phyloP scores from a whole-genome alignment of 441 rosid species.

The Populus tomentosa region DNA sequence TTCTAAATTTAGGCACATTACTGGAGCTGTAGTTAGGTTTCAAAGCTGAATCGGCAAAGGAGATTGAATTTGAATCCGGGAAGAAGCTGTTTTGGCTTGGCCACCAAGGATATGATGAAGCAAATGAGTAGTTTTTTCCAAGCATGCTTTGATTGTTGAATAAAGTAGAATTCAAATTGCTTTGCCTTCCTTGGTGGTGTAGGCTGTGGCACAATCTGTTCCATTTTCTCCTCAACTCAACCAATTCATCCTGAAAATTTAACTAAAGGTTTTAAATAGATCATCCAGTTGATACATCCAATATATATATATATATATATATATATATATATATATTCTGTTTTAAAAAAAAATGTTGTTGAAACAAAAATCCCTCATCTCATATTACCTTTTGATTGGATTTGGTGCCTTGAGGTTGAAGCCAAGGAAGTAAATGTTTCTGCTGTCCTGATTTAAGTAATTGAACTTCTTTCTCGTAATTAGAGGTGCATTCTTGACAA shows the following conservation, averaged over 20 bases:
- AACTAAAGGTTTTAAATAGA: not conserved
- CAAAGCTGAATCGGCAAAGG: slow-evolving; percentile 39
- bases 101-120: slow-evolving; percentile 51
- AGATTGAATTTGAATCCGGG: slow-evolving; percentile 42
- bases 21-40: slow-evolving; percentile 32
- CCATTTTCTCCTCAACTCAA: slow-evolving; percentile 64
- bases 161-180: slow-evolving; percentile 13
- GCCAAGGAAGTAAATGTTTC: slow-evolving; percentile 69
- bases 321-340: no score
- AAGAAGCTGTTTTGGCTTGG: slow-evolving; percentile 38
- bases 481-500: slow-evolving; percentile 72
- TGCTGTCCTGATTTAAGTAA: slow-evolving; percentile 44
- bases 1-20: slow-evolving; percentile 60
- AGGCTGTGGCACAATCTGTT: slow-evolving; percentile 56
- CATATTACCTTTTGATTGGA: slow-evolving; percentile 47
- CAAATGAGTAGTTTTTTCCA: slow-evolving; percentile 29
- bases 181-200: slow-evolving; percentile 39
- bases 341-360: no score
- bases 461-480: slow-evolving; percentile 71
- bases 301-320: not conserved
- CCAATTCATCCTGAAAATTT: slow-evolving; percentile 48
- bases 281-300: not conserved
- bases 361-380: not conserved
- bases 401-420: slow-evolving; percentile 44
- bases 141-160: slow-evolving; percentile 16